These are phyloP conservation scores for Lipomyces spencermartinsiae DNA, from an alignment of 805 yeast species.

Conservation along the genomic window DNA sequence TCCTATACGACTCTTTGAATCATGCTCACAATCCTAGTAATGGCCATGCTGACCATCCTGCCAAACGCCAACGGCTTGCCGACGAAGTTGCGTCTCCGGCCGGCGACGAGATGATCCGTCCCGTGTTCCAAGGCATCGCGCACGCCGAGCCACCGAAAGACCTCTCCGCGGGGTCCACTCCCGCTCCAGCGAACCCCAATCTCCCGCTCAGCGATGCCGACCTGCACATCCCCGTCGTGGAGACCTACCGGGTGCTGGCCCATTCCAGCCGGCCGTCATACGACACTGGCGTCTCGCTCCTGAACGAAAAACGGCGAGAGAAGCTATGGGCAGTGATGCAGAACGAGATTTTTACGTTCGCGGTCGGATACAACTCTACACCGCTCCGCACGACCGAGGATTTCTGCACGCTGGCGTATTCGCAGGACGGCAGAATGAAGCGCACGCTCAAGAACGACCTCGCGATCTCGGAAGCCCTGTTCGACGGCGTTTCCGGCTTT, in stretches of 20 bases:
- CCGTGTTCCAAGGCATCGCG: conserved; percentile 12
- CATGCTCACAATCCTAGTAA: background rate
- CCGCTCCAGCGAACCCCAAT: conserved; percentile 16
- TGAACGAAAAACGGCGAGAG: conserved; percentile 34
- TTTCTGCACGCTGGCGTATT: conserved; percentile 35
- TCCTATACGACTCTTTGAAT: background rate
- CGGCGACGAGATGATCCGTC: conserved; percentile 18
- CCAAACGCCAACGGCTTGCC: conserved; percentile 16
- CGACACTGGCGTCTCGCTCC: conserved; percentile 24
- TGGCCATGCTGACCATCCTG: conserved; percentile 7
- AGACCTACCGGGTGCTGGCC: conserved; percentile 22
- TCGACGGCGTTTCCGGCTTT: conserved; percentile 32
- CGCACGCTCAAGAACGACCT: conserved; percentile 36
- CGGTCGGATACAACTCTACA: conserved; percentile 31
- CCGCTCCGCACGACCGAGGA: conserved; percentile 33
- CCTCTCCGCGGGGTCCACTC: conserved; percentile 4
- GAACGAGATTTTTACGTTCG: conserved; percentile 29
- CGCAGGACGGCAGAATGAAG: conserved; percentile 38
- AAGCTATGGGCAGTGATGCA: conserved; percentile 37
- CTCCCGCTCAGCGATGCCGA: conserved; percentile 28
- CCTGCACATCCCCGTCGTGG: conserved; percentile 25
- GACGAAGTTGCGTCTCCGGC: conserved; percentile 16
- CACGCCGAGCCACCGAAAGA: background rate
- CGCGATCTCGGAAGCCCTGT: conserved; percentile 36
- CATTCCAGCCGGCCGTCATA: conserved; percentile 28